Evolutionary conservation across 2,329 filamentous ascomycete species (phyloP).

Genomic region (Trichoderma aggressivum): DNA sequence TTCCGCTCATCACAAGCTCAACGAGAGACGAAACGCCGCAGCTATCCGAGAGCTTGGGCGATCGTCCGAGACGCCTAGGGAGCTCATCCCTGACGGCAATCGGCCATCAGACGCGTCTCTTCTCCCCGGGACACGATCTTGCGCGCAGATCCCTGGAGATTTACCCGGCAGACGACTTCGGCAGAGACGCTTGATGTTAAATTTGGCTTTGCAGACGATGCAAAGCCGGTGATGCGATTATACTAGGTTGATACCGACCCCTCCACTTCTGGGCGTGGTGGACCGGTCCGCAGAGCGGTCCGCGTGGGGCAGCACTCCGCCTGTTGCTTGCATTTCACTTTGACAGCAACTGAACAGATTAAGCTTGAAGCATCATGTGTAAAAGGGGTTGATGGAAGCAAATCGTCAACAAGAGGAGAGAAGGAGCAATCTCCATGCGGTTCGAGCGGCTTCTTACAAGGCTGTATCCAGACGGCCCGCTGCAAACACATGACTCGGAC

Average conservation of each 20-base stretch:
- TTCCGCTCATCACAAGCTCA: neutral
- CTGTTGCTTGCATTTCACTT: neutral
- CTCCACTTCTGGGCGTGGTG: neutral
- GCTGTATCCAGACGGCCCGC: neutral
- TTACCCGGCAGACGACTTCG: neutral
- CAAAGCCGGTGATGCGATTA: neutral
- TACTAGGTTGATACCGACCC: neutral
- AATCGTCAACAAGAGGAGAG: neutral
- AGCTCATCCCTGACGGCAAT: neutral
- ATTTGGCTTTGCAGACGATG: neutral
- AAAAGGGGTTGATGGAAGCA: neutral
- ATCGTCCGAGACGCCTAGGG: neutral
- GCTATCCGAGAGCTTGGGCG: neutral
- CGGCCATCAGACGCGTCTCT: neutral
- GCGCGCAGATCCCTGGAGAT: neutral
- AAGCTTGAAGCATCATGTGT: neutral
- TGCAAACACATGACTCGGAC: neutral
- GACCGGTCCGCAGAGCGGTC: constrained; percentile 15
- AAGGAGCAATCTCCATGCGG: fast-evolving
- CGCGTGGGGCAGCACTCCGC: constrained; percentile 8
- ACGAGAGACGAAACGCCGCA: neutral
- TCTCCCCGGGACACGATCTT: neutral
- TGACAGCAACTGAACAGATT: neutral
- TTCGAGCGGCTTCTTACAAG: neutral
- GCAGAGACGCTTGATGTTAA: neutral